Evolutionary conservation across 2,329 filamentous ascomycete species (phyloP).

Genomic region (Colletotrichum sp.): DNA sequence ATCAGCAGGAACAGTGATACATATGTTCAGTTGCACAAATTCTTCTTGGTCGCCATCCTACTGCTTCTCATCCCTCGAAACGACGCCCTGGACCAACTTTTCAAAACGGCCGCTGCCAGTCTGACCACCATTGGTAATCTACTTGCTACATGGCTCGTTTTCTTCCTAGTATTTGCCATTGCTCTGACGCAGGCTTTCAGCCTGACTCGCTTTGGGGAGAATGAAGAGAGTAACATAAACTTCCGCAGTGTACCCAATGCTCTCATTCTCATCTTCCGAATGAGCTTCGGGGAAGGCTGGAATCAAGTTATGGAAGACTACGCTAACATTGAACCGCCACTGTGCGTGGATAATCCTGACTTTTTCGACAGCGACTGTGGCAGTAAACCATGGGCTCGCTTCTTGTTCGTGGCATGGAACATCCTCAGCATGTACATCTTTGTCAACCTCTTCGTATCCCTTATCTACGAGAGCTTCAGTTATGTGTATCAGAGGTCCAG

Average conservation of each 20-base stretch:
- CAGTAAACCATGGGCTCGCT: constrained; percentile 85
- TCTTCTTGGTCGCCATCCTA: constrained; percentile 89
- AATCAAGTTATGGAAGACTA: constrained; percentile 97
- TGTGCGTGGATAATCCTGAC: constrained; percentile 73
- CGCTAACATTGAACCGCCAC: constrained; percentile 77
- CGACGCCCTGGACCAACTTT: constrained; percentile 95
- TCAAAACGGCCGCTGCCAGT: constrained; percentile 97
- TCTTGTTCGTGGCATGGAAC: constrained; percentile 96
- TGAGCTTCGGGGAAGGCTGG: constrained; percentile 95
- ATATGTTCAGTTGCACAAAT: constrained; percentile 86
- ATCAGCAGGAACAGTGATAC: constrained; percentile 61
- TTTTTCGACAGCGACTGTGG: constrained; percentile 95
- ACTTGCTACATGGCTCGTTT: constrained; percentile 94
- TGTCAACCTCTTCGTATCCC: constrained; percentile 95
- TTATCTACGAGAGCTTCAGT: constrained; percentile 99
- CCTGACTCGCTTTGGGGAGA: constrained; percentile 81
- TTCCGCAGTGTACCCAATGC: constrained; percentile 94
- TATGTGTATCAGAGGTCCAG: constrained; percentile 98
- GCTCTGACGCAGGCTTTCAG: constrained; percentile 96
- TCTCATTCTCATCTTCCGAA: constrained; percentile 89
- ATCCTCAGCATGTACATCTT: constrained; percentile 99
- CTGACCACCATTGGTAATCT: constrained; percentile 89
- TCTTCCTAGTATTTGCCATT: constrained; percentile 96
- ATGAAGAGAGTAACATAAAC: constrained; percentile 82
- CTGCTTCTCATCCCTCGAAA: constrained; percentile 93